Evolutionary conservation across 1,139 yeast species (phyloP).

Genomic region (Sugiyamaella pinicola): DNA sequence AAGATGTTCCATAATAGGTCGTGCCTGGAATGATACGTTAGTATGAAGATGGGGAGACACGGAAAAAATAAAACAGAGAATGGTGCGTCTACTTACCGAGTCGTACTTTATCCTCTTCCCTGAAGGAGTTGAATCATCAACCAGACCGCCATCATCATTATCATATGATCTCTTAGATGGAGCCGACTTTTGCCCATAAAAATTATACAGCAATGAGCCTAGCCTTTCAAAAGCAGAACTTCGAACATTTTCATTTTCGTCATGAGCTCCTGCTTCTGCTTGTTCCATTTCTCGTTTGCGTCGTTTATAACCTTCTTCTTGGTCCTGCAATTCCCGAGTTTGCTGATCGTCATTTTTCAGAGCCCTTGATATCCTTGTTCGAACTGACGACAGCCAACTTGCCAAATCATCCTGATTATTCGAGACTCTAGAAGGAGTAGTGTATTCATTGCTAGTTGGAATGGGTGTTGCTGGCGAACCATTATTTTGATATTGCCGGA

Average conservation of each 20-base stretch:
- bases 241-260: constrained; percentile 40
- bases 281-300: constrained; percentile 40
- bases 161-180: constrained; percentile 13
- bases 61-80: no score
- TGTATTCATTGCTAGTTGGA: constrained; percentile 8
- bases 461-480: constrained; percentile 1
- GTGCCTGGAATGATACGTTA: not conserved
- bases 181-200: constrained; percentile 9
- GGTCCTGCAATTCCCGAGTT: constrained; percentile 46
- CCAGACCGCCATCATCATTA: constrained; percentile 3
- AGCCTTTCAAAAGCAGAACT: constrained; percentile 50
- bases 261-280: constrained; percentile 4
- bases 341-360: constrained; percentile 32
- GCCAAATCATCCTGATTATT: constrained; percentile 45
- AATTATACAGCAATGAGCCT: constrained; percentile 38
- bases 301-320: constrained; percentile 44
- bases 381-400: constrained; percentile 55
- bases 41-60: no score
- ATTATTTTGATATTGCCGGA: not conserved
- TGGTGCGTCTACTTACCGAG: not conserved
- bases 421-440: constrained; percentile 20
- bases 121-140: constrained; percentile 8
- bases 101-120: constrained; percentile 4
- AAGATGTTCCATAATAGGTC: not conserved
- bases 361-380: constrained; percentile 46